These are phyloP conservation scores for Penstemon barbatus DNA, from an alignment of 257 asterid species.

Conservation along the genomic window DNA sequence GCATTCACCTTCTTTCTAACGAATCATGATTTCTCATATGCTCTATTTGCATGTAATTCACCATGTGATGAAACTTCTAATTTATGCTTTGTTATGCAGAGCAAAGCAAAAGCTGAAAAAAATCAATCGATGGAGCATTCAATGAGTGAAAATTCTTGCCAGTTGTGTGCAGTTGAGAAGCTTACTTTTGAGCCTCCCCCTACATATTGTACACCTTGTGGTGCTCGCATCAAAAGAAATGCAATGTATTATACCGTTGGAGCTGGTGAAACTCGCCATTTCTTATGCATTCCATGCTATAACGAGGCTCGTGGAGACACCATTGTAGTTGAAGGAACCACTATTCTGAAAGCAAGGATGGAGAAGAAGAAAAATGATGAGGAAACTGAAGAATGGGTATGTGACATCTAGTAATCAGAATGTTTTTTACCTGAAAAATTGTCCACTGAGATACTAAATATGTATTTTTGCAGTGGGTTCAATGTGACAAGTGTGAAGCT, in stretches of 20 bases:
- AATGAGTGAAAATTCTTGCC: constrained; percentile 94
- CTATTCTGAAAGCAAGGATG: constrained; percentile 75
- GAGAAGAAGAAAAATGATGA: constrained; percentile 97
- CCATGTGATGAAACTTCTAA: constrained; percentile 15
- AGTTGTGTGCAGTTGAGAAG: constrained; percentile 97
- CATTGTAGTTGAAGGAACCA: constrained; percentile 62
- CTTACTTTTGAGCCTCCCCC: constrained; percentile 98
- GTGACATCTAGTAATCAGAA: constrained; percentile 21
- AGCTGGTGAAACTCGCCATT: constrained; percentile 88
- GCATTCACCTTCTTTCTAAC: constrained; percentile 18
- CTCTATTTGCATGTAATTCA: constrained; percentile 5
- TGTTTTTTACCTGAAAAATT: constrained; percentile 18
- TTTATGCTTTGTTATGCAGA: constrained; percentile 51
- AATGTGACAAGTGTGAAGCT: constrained; percentile 95
- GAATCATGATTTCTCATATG: constrained; percentile 20
- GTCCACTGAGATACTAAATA: constrained; percentile 27
- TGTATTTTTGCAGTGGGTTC: constrained; percentile 84
- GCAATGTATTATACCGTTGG: constrained; percentile 89
- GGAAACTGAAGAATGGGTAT: constrained; percentile 99
- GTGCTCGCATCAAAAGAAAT: constrained; percentile 92
- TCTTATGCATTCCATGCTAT: constrained; percentile 81
- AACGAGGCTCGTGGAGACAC: constrained; percentile 90
- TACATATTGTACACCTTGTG: constrained; percentile 85
- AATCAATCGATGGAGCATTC: constrained; percentile 92
- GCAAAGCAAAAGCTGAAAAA: constrained; percentile 92